These are phyloP conservation scores for Chytriomyces hyalinus DNA, from an alignment of 192 early-diverging fungal species.

Conservation along the genomic window DNA sequence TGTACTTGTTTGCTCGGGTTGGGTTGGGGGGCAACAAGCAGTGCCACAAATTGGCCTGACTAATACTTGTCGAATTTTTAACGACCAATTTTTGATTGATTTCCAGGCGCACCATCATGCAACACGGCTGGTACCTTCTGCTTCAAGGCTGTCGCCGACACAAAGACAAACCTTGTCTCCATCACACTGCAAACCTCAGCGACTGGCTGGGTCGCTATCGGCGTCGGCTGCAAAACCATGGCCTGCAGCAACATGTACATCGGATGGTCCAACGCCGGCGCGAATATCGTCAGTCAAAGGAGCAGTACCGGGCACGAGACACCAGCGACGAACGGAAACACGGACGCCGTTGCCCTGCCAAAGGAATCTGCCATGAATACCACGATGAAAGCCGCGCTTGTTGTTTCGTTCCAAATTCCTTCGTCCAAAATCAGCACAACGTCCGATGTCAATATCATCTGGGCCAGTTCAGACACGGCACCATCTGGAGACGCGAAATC, in stretches of 20 bases:
- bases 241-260: constrained; percentile 36
- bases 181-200: constrained; percentile 16
- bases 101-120: not conserved
- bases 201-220: constrained; percentile 38
- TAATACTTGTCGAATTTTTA: not conserved
- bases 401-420: constrained; percentile 21
- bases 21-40: no score
- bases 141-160: constrained; percentile 7
- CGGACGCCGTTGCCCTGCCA: not conserved
- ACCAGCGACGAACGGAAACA: constrained; percentile 20
- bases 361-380: constrained; percentile 1
- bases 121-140: constrained; percentile 11
- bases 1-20: no score
- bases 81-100: not conserved
- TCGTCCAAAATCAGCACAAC: constrained; percentile 4
- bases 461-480: constrained; percentile 17
- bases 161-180: not conserved
- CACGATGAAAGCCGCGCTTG: not conserved
- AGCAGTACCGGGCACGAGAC: constrained; percentile 26
- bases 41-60: no score
- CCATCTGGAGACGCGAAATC: constrained; percentile 7
- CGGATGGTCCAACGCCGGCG: constrained; percentile 34
- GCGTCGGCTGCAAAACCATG: constrained; percentile 40
- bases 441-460: constrained; percentile 33
- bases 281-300: constrained; percentile 34